Conservation (phyloP, 1,284 basidiomycete species). For the Cryptococcus hybrid region DNA sequence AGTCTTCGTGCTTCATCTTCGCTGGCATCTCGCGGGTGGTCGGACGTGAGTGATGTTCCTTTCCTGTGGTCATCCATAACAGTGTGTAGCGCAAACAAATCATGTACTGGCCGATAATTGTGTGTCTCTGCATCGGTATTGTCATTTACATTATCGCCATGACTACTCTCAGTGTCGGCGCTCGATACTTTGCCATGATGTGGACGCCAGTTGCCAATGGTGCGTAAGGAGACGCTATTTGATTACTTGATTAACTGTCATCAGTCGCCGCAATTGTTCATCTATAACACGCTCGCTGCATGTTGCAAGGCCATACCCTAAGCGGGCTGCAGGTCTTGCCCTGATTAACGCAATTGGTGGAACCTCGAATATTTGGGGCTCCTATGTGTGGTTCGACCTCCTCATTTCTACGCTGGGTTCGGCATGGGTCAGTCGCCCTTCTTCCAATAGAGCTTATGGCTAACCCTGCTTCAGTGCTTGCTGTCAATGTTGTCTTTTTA, state of each 20-base stretch:
- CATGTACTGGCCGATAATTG: too few relatives aligned
- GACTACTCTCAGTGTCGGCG: too few relatives aligned
- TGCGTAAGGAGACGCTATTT: conserved; percentile 1
- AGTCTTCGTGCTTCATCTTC: too few relatives aligned
- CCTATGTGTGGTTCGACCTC: conserved; percentile 22
- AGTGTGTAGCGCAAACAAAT: too few relatives aligned
- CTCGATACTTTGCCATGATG: conserved; percentile 34
- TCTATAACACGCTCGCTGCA: conserved; percentile 33
- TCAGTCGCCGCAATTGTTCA: conserved; percentile 30
- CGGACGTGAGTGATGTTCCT: too few relatives aligned
- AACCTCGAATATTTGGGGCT: conserved; percentile 27
- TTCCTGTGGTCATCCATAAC: too few relatives aligned
- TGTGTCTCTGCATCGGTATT: too few relatives aligned
- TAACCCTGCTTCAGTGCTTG: conserved; percentile 11
- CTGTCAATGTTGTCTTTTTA: conserved; percentile 9
- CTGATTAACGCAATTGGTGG: conserved; percentile 34
- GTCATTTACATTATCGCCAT: too few relatives aligned
- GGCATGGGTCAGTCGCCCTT: conserved; percentile 11
- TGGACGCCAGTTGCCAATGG: conserved; percentile 19
- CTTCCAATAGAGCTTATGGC: too few relatives aligned
- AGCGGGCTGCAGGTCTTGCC: conserved; percentile 32
- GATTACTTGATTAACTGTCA: too few relatives aligned
- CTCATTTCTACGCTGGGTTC: conserved; percentile 26
- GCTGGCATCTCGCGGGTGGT: too few relatives aligned
- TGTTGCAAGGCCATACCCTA: conserved; percentile 26